Evolutionary conservation across 345 rosid genomes (phyloP), one percentile per base, ranked within the genome.

Genomic region (Limnanthes douglasii): DNA sequence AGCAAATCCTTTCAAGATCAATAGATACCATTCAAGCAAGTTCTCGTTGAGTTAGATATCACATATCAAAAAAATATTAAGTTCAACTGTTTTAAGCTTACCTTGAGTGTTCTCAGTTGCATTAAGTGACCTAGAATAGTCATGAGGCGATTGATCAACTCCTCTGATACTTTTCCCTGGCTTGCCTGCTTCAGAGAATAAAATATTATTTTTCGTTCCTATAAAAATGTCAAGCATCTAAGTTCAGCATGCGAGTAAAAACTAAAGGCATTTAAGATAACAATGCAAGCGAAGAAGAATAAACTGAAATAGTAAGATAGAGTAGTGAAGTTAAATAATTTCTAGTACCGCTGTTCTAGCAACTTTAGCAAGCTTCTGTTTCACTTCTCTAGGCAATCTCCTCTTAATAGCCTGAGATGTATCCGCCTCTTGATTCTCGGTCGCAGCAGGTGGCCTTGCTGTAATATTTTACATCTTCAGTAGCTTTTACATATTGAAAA

Each of bases 71-170:
- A n/a, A n/a, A n/a, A n/a, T n/a, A n/a, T 39, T 21, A 41, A 25
- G 4, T 25, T 19, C 24, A 40, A 7, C 46, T 20, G 40, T 23
- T 16, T 24, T 20, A 20, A 29, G 0, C 17, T 45, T 70, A 88
- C 95, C 95, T 88, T 83, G 5, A 88, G 78, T 22, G 95, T 79
- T 62, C 97, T 74, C 24, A 83, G 92, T 58, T 83, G 95, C 52
- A 88, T 78, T 56, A 79, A 39, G 64, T 88, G 93, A 48, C 97
- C 95, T 13, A 88, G 84, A 47, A 72, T 73, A 46, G 92, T 69
- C 88, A 76, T 79, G 27, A 83, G 84, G 57, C 86, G 95, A 59
- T 55, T 74, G 45, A 72, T 36, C 37, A 88, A 68, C 65, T 88
- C 97, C 57, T 58, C 62, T 13, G 97, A 67, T 52, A 74, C 50